phyloP scores from a whole-genome alignment of 2,329 filamentous ascomycete species.

The Aspergillus puulaauensis region DNA sequence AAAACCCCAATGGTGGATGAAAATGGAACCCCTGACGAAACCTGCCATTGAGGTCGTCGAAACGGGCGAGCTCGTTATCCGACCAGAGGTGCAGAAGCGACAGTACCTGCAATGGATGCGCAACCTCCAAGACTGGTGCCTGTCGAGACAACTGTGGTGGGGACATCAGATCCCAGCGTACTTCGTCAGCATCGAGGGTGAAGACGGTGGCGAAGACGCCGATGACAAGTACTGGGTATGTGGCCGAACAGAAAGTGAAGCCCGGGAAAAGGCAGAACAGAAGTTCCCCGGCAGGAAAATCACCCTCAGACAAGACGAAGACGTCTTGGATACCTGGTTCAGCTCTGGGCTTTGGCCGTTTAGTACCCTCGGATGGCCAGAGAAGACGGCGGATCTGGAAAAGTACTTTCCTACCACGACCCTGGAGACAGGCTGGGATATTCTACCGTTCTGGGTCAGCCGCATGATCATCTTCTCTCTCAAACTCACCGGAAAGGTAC shows the following conservation, averaged over 20 bases:
- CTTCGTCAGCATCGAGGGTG: constrained; percentile 76
- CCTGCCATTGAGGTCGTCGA: constrained; percentile 78
- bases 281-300: constrained; percentile 81
- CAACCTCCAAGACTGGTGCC: constrained; percentile 90
- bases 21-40: constrained; percentile 78
- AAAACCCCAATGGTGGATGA: constrained; percentile 99
- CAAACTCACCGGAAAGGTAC: constrained; percentile 86
- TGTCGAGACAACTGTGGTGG: constrained; percentile 92
- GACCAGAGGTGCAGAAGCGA: constrained; percentile 77
- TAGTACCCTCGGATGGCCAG: constrained; percentile 91
- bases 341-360: constrained; percentile 94
- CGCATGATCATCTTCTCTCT: constrained; percentile 94
- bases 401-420: constrained; percentile 83
- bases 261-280: constrained; percentile 72
- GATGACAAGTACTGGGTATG: constrained; percentile 75
- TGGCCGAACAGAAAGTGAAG: constrained; percentile 76
- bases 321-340: constrained; percentile 97
- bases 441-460: constrained; percentile 82
- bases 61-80: constrained; percentile 79
- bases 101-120: constrained; percentile 86
- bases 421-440: constrained; percentile 93
- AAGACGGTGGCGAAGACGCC: constrained; percentile 48
- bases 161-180: constrained; percentile 93
- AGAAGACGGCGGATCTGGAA: constrained; percentile 73
- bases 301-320: constrained; percentile 76